These are phyloP conservation scores for Volvox reticuliferus DNA, from an alignment of 139 green algal species.

Conservation along the genomic window DNA sequence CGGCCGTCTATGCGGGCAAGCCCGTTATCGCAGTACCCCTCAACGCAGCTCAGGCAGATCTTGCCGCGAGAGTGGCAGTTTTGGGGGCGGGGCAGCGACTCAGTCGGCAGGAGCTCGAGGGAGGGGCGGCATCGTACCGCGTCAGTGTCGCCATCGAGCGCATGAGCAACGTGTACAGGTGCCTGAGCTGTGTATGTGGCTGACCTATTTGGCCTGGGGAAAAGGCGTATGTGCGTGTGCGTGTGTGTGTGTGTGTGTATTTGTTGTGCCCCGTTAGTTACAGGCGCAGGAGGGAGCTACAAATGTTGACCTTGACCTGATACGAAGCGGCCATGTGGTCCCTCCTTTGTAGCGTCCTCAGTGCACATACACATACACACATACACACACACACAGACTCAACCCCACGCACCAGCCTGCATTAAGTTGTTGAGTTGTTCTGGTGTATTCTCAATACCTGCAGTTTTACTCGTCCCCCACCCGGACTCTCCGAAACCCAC, in stretches of 20 bases:
- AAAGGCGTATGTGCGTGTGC: too few species aligned
- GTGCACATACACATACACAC: too few species aligned
- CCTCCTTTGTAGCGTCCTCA: too few species aligned
- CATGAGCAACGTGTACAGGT: conserved; percentile 46
- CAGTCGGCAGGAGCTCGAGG: conserved; percentile 32
- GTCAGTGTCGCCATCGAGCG: conserved; percentile 38
- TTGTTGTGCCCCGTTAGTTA: not conserved
- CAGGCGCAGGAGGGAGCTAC: not conserved
- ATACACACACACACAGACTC: too few species aligned
- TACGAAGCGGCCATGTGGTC: too few species aligned
- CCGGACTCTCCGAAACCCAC: too few species aligned
- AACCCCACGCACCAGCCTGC: too few species aligned
- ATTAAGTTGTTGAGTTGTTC: too few species aligned
- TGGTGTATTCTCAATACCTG: too few species aligned
- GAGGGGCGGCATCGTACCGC: conserved; percentile 31
- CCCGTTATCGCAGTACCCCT: conserved; percentile 30
- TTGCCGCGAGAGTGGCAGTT: conserved; percentile 27
- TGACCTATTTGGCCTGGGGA: not conserved
- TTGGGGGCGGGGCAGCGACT: conserved; percentile 39
- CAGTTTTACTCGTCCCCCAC: too few species aligned
- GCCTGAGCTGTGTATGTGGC: not conserved
- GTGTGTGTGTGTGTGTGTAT: not conserved
- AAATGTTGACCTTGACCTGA: too few species aligned
- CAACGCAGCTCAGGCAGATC: conserved; percentile 21
- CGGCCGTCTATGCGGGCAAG: conserved; percentile 36